Conservation (phyloP, 192 early-diverging fungal species). For the Mortierella claussenii region DNA sequence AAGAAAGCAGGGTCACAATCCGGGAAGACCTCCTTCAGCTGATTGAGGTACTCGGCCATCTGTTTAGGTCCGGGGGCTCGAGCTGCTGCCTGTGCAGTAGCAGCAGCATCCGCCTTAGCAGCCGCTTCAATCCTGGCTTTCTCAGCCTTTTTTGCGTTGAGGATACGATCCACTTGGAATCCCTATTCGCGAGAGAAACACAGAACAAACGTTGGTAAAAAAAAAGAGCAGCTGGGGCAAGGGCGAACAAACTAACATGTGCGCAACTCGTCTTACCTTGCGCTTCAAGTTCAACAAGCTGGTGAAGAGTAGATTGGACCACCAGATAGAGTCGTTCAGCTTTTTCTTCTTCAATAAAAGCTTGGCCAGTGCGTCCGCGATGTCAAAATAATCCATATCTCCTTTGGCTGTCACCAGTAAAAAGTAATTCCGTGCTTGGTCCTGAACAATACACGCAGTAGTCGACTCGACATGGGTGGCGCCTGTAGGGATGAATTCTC, state of each 20-base stretch:
- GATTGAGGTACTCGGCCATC: slow-evolving; percentile 35
- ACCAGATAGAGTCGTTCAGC: slow-evolving; percentile 82
- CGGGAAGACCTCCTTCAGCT: slow-evolving; percentile 70
- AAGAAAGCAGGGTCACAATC: slow-evolving; percentile 70
- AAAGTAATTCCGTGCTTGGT: slow-evolving; percentile 48
- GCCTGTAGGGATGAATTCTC: slow-evolving; percentile 57
- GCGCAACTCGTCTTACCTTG: slow-evolving; percentile 54
- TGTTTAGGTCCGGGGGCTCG: slow-evolving; percentile 7
- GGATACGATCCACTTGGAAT: slow-evolving; percentile 67
- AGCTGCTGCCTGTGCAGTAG: slow-evolving; percentile 25
- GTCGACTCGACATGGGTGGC: slow-evolving; percentile 63
- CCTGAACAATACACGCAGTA: slow-evolving; percentile 65
- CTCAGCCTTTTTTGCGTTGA: slow-evolving; percentile 57
- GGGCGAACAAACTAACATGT: not conserved
- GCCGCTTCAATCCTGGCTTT: slow-evolving; percentile 33
- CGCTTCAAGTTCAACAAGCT: slow-evolving; percentile 71
- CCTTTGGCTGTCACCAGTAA: slow-evolving; percentile 53
- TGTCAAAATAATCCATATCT: slow-evolving; percentile 85
- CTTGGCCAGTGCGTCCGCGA: slow-evolving; percentile 75
- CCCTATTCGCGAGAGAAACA: slow-evolving; percentile 24
- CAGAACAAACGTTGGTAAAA: not conserved
- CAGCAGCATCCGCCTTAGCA: slow-evolving; percentile 27
- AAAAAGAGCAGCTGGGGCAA: not conserved
- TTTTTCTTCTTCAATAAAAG: slow-evolving; percentile 73
- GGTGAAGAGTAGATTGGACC: slow-evolving; percentile 78